A percentile compares a stretch with the other conserved stretches of the same genome.
Conservation (phyloP, 306 rosid genomes). For the Trifolium repens region DNA sequence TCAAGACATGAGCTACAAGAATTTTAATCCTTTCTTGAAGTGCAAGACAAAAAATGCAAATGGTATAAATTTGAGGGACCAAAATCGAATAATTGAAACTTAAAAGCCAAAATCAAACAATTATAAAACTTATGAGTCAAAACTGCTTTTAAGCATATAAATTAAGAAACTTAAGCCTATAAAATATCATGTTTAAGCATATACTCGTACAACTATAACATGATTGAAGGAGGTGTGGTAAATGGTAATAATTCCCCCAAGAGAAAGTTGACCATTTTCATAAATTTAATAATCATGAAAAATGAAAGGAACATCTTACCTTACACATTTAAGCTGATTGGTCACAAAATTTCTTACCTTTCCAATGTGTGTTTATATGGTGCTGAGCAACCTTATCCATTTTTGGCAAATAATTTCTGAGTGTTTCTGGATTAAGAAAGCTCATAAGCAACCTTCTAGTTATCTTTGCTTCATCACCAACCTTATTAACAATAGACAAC, state of each 20-base stretch:
- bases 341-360: constrained; percentile 39
- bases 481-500: constrained; percentile 44
- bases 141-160: no score
- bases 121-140: no score
- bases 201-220: no score
- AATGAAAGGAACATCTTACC: not conserved
- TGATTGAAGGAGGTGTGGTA: not conserved
- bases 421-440: constrained; percentile 54
- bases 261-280: not conserved
- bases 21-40: no score
- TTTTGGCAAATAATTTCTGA: constrained; percentile 49
- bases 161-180: no score
- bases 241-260: not conserved
- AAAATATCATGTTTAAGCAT: no score
- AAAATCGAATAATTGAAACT: no score
- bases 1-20: no score
- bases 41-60: no score
- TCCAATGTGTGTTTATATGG: constrained; percentile 49
- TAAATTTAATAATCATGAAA: not conserved
- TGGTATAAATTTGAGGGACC: no score
- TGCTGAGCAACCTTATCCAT: constrained; percentile 51
- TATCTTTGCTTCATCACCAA: constrained; percentile 54
- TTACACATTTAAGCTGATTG: not conserved
- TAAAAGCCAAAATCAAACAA: no score
- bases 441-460: constrained; percentile 44